Percentiles rank a stretch among this genome's conserved stretches.
These are phyloP conservation scores for Geosiphon pyriformis DNA, from an alignment of 192 early-diverging fungal species.

Conservation along the genomic window DNA sequence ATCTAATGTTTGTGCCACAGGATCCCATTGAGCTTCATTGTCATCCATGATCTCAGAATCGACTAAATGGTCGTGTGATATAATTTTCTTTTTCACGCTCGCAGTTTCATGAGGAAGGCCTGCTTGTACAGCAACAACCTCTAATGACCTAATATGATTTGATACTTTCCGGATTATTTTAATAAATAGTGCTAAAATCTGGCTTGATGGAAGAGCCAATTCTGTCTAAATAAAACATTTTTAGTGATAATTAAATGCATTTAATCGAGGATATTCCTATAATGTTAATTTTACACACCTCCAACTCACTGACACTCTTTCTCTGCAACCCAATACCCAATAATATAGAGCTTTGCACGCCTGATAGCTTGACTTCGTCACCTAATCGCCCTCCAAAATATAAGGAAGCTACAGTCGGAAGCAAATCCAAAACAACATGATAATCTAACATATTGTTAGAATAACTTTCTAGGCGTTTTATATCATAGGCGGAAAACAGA, in stretches of 20 bases:
- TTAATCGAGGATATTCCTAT: not conserved
- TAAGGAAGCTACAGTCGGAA: slow-evolving; percentile 73
- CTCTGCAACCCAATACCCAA: slow-evolving; percentile 89
- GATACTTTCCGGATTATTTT: slow-evolving; percentile 88
- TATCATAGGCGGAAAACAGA: slow-evolving; percentile 73
- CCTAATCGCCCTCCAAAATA: slow-evolving; percentile 70
- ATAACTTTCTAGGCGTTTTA: slow-evolving; percentile 95
- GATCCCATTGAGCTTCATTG: slow-evolving; percentile 88
- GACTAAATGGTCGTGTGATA: slow-evolving; percentile 38
- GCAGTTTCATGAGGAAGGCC: slow-evolving; percentile 38
- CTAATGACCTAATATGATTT: slow-evolving; percentile 58
- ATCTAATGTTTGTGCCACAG: slow-evolving; percentile 65
- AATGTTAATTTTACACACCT: slow-evolving; percentile 27
- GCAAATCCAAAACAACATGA: slow-evolving; percentile 91
- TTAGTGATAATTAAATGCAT: not conserved
- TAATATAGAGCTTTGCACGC: slow-evolving; percentile 82
- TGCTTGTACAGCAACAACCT: slow-evolving; percentile 44
- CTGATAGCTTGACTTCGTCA: slow-evolving; percentile 63
- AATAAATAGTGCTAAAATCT: slow-evolving; percentile 90
- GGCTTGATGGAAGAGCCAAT: slow-evolving; percentile 70
- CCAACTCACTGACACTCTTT: slow-evolving; percentile 85
- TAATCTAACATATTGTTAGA: slow-evolving; percentile 95
- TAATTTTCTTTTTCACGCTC: slow-evolving; percentile 26
- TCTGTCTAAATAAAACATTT: slow-evolving; percentile 54
- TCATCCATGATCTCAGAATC: slow-evolving; percentile 19